phyloP scores from a whole-genome alignment of 2,329 filamentous ascomycete species.

The Cladosporium sp. region DNA sequence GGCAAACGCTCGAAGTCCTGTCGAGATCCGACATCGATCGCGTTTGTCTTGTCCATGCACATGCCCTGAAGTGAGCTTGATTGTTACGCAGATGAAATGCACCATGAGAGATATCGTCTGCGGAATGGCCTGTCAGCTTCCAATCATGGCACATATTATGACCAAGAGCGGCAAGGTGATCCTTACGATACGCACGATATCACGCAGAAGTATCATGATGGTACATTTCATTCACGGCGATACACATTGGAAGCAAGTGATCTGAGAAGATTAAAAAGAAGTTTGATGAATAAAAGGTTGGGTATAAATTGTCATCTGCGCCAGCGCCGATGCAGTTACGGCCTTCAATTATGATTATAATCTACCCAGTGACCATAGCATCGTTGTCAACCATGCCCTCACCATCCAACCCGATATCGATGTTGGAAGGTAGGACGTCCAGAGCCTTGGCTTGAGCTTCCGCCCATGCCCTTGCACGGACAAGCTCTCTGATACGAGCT shows the following conservation, averaged over 20 bases:
- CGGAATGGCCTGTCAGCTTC: neutral
- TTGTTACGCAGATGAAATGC: neutral
- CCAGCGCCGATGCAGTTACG: neutral
- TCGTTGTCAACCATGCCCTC: slow-evolving; percentile 23
- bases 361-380: slow-evolving; percentile 26
- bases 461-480: slow-evolving; percentile 82
- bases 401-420: slow-evolving; percentile 48
- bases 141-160: too few relatives aligned
- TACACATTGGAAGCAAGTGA: too few relatives aligned
- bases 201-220: too few relatives aligned
- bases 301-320: neutral
- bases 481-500: slow-evolving; percentile 77
- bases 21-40: neutral
- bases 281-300: neutral
- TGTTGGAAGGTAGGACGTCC: slow-evolving; percentile 43
- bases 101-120: neutral
- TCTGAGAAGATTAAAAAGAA: neutral
- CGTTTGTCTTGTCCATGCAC: neutral
- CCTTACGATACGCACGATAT: too few relatives aligned
- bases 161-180: too few relatives aligned
- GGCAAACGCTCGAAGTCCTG: neutral
- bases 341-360: neutral
- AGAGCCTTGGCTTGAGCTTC: slow-evolving; percentile 62
- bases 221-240: too few relatives aligned
- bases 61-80: neutral